Evolutionary conservation across 179 eudicot species (phyloP).

Genomic region (Pouteria campechiana): DNA sequence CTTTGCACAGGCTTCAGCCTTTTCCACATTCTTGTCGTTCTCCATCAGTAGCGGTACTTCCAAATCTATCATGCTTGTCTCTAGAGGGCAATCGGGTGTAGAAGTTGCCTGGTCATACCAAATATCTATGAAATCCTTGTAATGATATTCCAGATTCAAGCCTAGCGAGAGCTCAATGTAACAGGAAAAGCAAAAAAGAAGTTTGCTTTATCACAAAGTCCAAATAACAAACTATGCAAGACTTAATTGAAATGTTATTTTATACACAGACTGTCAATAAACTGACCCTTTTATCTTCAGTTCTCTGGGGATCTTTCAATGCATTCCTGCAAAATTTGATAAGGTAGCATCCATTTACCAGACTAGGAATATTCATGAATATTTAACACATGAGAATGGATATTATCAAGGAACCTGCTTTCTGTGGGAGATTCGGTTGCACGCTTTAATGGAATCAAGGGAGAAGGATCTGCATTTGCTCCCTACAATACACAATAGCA

Average conservation of each 20-base stretch:
- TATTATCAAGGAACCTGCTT: conserved; percentile 33
- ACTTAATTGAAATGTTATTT: too few relatives aligned
- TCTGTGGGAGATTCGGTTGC: conserved; percentile 29
- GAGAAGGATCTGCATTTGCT: conserved; percentile 12
- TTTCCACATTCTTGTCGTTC: conserved; percentile 45
- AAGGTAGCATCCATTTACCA: background rate
- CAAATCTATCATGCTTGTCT: conserved; percentile 23
- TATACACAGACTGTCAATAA: too few relatives aligned
- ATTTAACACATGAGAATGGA: background rate
- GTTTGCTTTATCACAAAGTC: background rate
- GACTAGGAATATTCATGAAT: conserved; percentile 2
- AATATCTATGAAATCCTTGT: conserved; percentile 7
- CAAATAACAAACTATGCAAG: too few relatives aligned
- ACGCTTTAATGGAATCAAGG: conserved; percentile 48
- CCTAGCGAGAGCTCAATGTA: conserved; percentile 19
- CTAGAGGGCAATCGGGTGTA: conserved; percentile 16
- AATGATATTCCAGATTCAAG: conserved; percentile 13
- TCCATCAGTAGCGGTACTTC: conserved; percentile 27
- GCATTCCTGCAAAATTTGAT: conserved; percentile 31
- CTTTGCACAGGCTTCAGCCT: conserved; percentile 72
- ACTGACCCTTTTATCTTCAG: conserved; percentile 33
- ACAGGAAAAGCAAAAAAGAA: background rate
- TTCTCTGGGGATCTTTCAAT: conserved; percentile 16
- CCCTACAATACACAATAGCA: conserved; percentile 27
- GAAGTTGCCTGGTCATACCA: conserved; percentile 12